Base-by-base conservation (phyloP, 169 alveolate species). In the Plasmodium coatneyi region DNA sequence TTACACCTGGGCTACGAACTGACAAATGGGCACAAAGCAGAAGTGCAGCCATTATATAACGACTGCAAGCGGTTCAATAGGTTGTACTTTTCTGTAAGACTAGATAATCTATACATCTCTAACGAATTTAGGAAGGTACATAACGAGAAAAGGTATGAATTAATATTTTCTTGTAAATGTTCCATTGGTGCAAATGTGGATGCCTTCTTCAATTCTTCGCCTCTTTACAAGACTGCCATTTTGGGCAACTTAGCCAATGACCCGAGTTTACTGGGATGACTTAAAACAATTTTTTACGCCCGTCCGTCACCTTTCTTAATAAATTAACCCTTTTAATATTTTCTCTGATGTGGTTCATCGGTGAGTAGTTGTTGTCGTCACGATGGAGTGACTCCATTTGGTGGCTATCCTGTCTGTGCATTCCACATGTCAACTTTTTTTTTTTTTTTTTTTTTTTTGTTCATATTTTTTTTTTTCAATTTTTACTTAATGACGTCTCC, bases 81-180 rank as follows among this genome's bases (percentile, higher is more conserved):
- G 79, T 6, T 96, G 32, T 54, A 93, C 36, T 84, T 96, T 83
- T 82, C 97, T 6, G 36, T 96, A 32, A 79, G 93, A 34, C 66
- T 96, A 25, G 90, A 90, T 46, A 95, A 79, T 12, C 82, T 92
- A 41, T 78, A 49, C 22, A 89, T 60, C 6, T 66, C 92, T 19
- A 93, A 87, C 25, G 74, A 91, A 32, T 83, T 96, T 32, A 84
- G 93, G 74, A 95, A 19, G 22, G 84, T 81, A 32, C 28, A 81
- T 34, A 84, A 86, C 30, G 95, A 93, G 7, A 83, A 43, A 56
- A 72, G 41, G 4, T 95, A 92, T 71, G 97, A 96, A 52, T 41
- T 95, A 1, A 46, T 96, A 34, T 82, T 96, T 56, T 96, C 96
- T 2, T 94, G 94, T 46, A 76, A 46, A 28, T 96, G 97, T 82